phyloP scores from a whole-genome alignment of 192 early-diverging fungal species.

The Coemansia sp. region DNA sequence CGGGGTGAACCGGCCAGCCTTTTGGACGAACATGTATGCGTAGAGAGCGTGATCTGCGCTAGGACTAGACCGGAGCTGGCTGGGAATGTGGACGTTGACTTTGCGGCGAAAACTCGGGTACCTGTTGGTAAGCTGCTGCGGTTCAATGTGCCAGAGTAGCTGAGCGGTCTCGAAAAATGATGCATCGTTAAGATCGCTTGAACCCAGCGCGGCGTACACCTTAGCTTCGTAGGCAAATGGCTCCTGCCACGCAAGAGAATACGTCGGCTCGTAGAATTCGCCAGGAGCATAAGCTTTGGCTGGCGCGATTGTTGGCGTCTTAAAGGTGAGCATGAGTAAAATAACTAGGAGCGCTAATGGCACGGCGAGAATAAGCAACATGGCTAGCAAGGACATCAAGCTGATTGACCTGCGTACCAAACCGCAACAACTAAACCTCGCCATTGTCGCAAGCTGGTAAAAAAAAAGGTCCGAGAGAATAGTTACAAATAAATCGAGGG shows the following conservation, averaged over 20 bases:
- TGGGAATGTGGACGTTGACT: constrained; percentile 4
- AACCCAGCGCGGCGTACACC: constrained; percentile 11
- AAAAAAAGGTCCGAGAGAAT: not conserved
- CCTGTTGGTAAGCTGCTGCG: not conserved
- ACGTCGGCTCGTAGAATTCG: not conserved
- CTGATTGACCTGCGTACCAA: not conserved
- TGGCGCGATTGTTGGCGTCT: not conserved
- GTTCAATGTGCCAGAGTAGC: constrained; percentile 14
- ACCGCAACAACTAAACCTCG: constrained; percentile 5
- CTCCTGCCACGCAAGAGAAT: constrained; percentile 6
- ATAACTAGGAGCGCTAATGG: not conserved
- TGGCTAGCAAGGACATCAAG: not conserved
- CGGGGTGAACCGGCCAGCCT: constrained; percentile 5
- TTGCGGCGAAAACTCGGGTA: constrained; percentile 4
- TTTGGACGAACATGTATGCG: constrained; percentile 15
- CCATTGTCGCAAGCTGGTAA: not conserved
- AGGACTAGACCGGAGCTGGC: not conserved
- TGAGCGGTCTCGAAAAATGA: constrained; percentile 16
- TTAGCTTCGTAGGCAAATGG: constrained; percentile 15
- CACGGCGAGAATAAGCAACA: not conserved
- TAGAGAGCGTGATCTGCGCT: constrained; percentile 4
- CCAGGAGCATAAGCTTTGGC: not conserved
- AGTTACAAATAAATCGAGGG: not conserved
- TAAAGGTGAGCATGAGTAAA: not conserved
- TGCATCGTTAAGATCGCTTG: not conserved